Conservation (phyloP, 306 rosid species). For the Prunus salicina region DNA sequence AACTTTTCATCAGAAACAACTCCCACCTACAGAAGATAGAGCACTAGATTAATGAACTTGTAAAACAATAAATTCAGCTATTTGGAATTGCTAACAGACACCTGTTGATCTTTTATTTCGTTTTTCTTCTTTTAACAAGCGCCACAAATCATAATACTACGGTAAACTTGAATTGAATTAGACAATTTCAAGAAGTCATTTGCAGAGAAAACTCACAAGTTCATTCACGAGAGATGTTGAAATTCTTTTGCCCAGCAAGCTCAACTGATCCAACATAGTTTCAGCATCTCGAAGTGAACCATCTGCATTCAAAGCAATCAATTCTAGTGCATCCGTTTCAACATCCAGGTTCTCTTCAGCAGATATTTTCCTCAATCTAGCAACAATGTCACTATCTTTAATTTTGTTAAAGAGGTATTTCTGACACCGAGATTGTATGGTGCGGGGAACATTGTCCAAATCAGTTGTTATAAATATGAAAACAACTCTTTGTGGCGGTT, state of each 20-base stretch:
- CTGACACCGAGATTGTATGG: conserved; percentile 88
- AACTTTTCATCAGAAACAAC: conserved; percentile 92
- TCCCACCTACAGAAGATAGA: conserved; percentile 70
- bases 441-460: conserved; percentile 87
- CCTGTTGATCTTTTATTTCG: not conserved
- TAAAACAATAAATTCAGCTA: not conserved
- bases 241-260: conserved; percentile 87
- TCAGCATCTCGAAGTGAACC: conserved; percentile 99
- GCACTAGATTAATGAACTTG: conserved; percentile 17
- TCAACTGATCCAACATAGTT: conserved; percentile 96
- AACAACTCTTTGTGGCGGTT: conserved; percentile 78
- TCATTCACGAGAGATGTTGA: conserved; percentile 93
- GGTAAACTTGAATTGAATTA: not conserved
- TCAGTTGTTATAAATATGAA: conserved; percentile 83
- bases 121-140: not conserved
- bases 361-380: conserved; percentile 73
- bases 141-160: not conserved
- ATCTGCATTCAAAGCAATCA: conserved; percentile 91
- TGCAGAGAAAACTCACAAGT: conserved; percentile 70
- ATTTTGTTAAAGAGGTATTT: conserved; percentile 90
- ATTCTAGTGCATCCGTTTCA: conserved; percentile 86
- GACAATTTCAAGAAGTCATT: conserved; percentile 22
- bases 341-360: conserved; percentile 70
- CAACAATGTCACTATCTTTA: conserved; percentile 77
- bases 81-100: not conserved